Percentiles rank a stretch among this genome's conserved stretches.
Evolutionary conservation across 306 rosid genomes (phyloP).

Genomic region (Vachellia pachyceras): DNA sequence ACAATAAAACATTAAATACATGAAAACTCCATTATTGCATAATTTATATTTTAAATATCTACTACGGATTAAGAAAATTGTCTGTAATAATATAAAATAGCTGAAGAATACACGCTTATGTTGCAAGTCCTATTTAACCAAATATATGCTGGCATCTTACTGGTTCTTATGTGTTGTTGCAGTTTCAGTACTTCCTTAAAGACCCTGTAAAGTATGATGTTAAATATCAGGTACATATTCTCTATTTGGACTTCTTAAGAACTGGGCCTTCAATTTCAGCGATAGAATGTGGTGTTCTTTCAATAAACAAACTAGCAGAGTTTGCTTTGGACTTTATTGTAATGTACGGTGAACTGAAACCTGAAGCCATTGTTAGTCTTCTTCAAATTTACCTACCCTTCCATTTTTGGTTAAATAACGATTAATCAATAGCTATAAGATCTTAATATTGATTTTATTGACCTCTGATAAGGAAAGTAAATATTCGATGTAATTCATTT

Average conservation of each 20-base stretch:
- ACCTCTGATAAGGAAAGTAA: background rate
- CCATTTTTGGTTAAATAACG: background rate
- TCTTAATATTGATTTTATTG: background rate
- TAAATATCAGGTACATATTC: slow-evolving; percentile 55
- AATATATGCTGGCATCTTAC: slow-evolving; percentile 17
- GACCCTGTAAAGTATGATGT: slow-evolving; percentile 61
- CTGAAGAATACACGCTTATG: background rate
- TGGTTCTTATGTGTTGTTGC: slow-evolving; percentile 36
- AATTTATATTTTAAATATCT: background rate
- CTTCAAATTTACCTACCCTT: background rate
- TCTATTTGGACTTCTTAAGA: slow-evolving; percentile 8
- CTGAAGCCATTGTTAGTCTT: background rate
- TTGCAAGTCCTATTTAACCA: background rate
- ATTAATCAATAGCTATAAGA: background rate
- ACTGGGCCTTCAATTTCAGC: background rate
- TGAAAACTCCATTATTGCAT: background rate
- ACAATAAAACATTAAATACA: background rate
- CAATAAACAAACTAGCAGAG: too few relatives aligned
- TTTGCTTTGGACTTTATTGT: background rate
- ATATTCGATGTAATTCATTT: background rate
- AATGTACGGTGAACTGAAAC: background rate
- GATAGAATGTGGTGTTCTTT: background rate
- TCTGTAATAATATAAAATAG: slow-evolving; percentile 7
- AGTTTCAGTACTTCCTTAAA: slow-evolving; percentile 59
- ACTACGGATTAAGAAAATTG: background rate